Percentiles rank a stretch among this genome's conserved stretches.
phyloP scores from a whole-genome alignment of 1,139 yeast species.

The Taphrina confusa region DNA sequence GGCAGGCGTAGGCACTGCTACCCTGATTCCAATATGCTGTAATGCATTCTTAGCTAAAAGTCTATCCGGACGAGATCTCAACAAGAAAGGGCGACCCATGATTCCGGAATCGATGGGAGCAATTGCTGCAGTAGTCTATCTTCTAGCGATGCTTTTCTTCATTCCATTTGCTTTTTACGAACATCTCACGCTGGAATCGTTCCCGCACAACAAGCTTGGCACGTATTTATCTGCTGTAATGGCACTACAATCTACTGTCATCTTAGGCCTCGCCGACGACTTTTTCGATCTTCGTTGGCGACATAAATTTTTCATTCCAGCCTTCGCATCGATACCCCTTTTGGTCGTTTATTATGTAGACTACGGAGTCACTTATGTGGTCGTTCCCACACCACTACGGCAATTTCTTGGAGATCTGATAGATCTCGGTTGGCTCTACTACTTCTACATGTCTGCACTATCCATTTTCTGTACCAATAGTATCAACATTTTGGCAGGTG shows the following conservation, averaged over 20 bases:
- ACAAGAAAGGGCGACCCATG: conserved; percentile 67
- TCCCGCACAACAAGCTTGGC: conserved; percentile 83
- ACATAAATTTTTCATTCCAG: conserved; percentile 92
- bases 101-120: conserved; percentile 93
- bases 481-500: conserved; percentile 93
- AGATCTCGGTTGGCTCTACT: conserved; percentile 61
- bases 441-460: conserved; percentile 84
- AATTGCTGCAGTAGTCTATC: conserved; percentile 75
- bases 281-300: conserved; percentile 95
- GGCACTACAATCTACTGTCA: conserved; percentile 77
- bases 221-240: conserved; percentile 82
- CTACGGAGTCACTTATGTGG: conserved; percentile 87
- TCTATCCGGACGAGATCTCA: conserved; percentile 76
- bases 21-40: conserved; percentile 67
- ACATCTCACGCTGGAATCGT: conserved; percentile 57
- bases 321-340: conserved; percentile 88
- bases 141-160: conserved; percentile 76
- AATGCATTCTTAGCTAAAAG: conserved; percentile 74
- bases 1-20: conserved; percentile 62
- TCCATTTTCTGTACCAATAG: conserved; percentile 95
- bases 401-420: conserved; percentile 42
- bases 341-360: conserved; percentile 89
- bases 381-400: conserved; percentile 72
- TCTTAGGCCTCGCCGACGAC: conserved; percentile 91
- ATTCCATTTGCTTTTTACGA: conserved; percentile 88